A percentile compares a stretch with the other conserved stretches of the same genome.
Evolutionary conservation across 116 monocot species (phyloP).

Genomic region (Trichopus zeylanicus): DNA sequence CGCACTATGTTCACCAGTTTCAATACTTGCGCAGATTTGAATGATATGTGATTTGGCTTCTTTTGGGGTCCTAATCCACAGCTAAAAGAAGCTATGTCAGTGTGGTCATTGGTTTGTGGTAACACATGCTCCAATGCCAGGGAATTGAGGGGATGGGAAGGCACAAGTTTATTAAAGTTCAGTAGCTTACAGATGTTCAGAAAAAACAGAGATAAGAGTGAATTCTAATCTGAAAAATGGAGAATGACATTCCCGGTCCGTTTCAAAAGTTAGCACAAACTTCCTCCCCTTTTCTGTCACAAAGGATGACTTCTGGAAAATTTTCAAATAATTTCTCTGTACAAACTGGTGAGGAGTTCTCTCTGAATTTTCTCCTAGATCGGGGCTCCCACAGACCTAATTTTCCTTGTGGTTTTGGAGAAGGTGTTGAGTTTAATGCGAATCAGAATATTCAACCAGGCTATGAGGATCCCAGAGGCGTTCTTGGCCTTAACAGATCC

Average conservation of each 20-base stretch:
- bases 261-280: too few relatives aligned
- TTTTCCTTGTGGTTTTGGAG: conserved; percentile 10
- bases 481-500: conserved; percentile 26
- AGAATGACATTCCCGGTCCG: conserved; percentile 8
- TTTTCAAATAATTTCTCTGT: conserved; percentile 40
- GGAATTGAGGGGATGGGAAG: too few relatives aligned
- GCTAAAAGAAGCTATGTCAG: too few relatives aligned
- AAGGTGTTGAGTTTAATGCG: conserved; percentile 14
- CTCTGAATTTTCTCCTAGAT: conserved; percentile 55
- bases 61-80: too few relatives aligned
- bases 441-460: conserved; percentile 13
- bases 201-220: not conserved
- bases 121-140: too few relatives aligned
- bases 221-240: conserved; percentile 16
- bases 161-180: not conserved
- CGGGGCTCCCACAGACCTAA: conserved; percentile 18
- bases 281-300: too few relatives aligned
- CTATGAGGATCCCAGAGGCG: conserved; percentile 28
- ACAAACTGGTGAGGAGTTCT: conserved; percentile 74
- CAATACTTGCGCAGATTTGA: too few relatives aligned
- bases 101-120: too few relatives aligned
- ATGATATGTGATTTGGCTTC: too few relatives aligned
- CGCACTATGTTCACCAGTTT: too few relatives aligned
- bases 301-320: too few relatives aligned
- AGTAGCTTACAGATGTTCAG: not conserved